These are phyloP conservation scores for Mucor circinelloides DNA, from an alignment of 371 early-diverging fungal genomes.

Conservation along the genomic window DNA sequence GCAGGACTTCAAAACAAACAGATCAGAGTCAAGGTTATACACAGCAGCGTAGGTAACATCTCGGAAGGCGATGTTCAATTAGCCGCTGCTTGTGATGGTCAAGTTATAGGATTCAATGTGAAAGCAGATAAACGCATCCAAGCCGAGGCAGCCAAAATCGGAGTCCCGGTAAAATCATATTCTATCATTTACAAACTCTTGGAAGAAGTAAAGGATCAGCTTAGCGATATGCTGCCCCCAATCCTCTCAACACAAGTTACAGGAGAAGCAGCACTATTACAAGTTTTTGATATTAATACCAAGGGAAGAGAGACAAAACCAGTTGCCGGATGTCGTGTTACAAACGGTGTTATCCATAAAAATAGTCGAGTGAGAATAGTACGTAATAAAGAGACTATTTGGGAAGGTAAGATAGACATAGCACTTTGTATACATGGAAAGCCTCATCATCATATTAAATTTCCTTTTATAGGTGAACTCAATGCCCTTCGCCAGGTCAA, in stretches of 20 bases:
- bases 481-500: constrained; percentile 80
- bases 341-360: constrained; percentile 71
- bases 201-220: constrained; percentile 79
- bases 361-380: constrained; percentile 69
- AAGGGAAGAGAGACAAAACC: constrained; percentile 67
- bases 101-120: constrained; percentile 88
- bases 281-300: constrained; percentile 77
- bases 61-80: constrained; percentile 78
- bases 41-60: constrained; percentile 84
- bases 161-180: constrained; percentile 69
- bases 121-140: constrained; percentile 77
- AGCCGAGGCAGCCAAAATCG: constrained; percentile 61
- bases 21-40: constrained; percentile 73
- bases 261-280: constrained; percentile 88
- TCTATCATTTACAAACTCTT: constrained; percentile 90
- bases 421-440: too few species aligned
- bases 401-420: constrained; percentile 57
- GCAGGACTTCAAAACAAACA: constrained; percentile 77
- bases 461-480: constrained; percentile 47
- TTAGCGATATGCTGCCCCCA: constrained; percentile 84
- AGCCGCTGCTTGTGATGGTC: constrained; percentile 68
- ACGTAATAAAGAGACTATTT: constrained; percentile 65
- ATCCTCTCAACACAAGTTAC: constrained; percentile 72
- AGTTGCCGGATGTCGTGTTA: constrained; percentile 88
- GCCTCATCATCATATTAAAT: not conserved